Evolutionary conservation across 139 green algal genomes (phyloP).

Genomic region (Pseudopediastrum boryanum): DNA sequence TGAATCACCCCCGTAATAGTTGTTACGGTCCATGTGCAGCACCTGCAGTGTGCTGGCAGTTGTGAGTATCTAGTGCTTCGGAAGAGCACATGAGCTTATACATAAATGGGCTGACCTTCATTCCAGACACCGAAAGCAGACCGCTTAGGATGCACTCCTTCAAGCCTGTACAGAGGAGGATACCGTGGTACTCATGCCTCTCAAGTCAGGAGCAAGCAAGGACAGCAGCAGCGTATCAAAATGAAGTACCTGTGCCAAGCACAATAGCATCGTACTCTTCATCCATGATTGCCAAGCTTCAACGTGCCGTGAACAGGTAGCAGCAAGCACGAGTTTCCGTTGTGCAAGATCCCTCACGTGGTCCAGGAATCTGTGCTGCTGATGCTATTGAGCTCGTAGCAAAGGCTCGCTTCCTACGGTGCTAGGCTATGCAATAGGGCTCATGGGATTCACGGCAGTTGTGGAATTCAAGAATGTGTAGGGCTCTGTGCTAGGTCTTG

Average conservation of each 20-base stretch:
- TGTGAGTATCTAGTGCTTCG: background rate
- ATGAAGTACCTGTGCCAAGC: conserved; percentile 96
- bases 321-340: too few relatives aligned
- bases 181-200: conserved; percentile 94
- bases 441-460: too few relatives aligned
- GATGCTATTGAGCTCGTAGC: too few relatives aligned
- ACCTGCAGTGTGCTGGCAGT: conserved; percentile 66
- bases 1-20: conserved; percentile 96
- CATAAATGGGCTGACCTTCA: conserved; percentile 75
- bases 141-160: conserved; percentile 99
- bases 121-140: conserved; percentile 91
- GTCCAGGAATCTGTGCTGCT: too few relatives aligned
- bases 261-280: conserved; percentile 97
- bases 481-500: too few relatives aligned
- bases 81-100: background rate
- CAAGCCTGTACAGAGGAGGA: conserved; percentile 97
- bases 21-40: conserved; percentile 98
- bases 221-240: too few relatives aligned
- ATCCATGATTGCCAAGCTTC: conserved; percentile 78
- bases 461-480: too few relatives aligned
- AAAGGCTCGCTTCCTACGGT: too few relatives aligned
- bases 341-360: too few relatives aligned
- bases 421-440: too few relatives aligned
- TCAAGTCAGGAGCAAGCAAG: too few relatives aligned
- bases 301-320: too few relatives aligned